Evolutionary conservation across 345 rosid species (phyloP).

Genomic region (Fremontodendron californicum): DNA sequence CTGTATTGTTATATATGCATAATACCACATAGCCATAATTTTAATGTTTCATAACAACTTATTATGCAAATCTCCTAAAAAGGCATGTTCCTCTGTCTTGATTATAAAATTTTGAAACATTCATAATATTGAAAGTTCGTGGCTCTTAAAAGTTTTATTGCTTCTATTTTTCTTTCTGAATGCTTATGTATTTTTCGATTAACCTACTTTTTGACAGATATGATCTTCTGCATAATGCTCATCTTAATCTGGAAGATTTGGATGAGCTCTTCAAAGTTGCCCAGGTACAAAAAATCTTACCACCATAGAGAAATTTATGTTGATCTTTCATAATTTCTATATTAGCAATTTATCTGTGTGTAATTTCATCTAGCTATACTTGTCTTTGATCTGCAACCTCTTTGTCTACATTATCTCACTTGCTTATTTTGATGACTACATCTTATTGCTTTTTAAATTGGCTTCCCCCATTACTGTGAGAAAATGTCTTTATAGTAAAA

Average conservation of each 20-base stretch:
- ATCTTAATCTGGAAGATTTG: slow-evolving; percentile 82
- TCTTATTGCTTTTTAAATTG: neutral
- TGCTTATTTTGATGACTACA: neutral
- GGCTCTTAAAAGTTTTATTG: neutral
- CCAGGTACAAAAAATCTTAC: slow-evolving; percentile 52
- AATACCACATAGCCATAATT: neutral
- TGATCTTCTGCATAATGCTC: slow-evolving; percentile 94
- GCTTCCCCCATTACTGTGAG: neutral
- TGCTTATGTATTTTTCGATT: neutral
- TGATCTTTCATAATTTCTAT: neutral
- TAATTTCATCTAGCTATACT: neutral
- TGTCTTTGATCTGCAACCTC: neutral
- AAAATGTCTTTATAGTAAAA: neutral
- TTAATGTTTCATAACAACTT: neutral
- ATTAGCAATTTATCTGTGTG: neutral
- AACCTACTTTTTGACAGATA: slow-evolving; percentile 45
- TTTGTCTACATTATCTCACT: neutral
- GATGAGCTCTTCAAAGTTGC: slow-evolving; percentile 89
- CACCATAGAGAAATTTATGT: neutral
- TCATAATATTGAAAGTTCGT: neutral
- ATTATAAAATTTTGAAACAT: neutral
- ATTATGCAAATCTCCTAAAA: neutral
- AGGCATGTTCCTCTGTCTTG: neutral
- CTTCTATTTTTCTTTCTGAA: slow-evolving; percentile 6
- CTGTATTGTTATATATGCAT: neutral